These are phyloP conservation scores for Rossbeevera mucosa DNA, from an alignment of 768 basidiomycete genomes.

Conservation along the genomic window DNA sequence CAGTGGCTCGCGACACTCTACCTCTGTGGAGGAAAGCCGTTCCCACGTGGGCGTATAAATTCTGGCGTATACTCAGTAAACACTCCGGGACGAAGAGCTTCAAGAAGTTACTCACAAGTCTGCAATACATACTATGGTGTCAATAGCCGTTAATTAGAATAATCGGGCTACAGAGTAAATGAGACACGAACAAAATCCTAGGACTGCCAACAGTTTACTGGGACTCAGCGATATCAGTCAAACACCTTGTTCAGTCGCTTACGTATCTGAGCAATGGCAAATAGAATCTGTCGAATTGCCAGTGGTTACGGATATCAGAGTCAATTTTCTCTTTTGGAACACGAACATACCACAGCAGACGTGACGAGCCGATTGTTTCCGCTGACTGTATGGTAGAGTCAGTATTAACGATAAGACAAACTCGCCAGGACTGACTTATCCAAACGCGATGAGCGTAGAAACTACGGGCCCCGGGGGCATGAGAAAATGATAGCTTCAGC, in stretches of 20 bases:
- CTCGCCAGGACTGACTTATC: constrained; percentile 17
- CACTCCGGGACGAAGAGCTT: background rate
- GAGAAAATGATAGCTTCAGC: background rate
- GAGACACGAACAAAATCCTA: constrained; percentile 15
- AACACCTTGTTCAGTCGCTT: background rate
- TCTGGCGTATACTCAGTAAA: constrained; percentile 2
- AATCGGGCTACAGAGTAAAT: background rate
- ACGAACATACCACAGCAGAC: constrained; percentile 10
- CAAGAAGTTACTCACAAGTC: constrained; percentile 4
- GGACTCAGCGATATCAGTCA: background rate
- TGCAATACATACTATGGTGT: constrained; percentile 1
- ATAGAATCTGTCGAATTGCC: constrained; percentile 4
- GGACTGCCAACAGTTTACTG: background rate
- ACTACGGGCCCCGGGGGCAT: constrained; percentile 7
- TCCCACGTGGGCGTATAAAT: constrained; percentile 6
- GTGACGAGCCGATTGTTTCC: constrained; percentile 15
- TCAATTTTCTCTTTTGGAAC: background rate
- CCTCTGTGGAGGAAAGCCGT: constrained; percentile 4
- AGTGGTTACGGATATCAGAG: background rate
- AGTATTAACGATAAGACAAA: background rate
- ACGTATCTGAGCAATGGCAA: constrained; percentile 11
- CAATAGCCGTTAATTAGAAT: background rate
- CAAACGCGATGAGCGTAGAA: constrained; percentile 26
- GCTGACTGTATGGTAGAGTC: constrained; percentile 13
- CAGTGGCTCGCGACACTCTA: background rate